phyloP scores from a whole-genome alignment of 163 green algal species.

The Prototheca wickerhamii region DNA sequence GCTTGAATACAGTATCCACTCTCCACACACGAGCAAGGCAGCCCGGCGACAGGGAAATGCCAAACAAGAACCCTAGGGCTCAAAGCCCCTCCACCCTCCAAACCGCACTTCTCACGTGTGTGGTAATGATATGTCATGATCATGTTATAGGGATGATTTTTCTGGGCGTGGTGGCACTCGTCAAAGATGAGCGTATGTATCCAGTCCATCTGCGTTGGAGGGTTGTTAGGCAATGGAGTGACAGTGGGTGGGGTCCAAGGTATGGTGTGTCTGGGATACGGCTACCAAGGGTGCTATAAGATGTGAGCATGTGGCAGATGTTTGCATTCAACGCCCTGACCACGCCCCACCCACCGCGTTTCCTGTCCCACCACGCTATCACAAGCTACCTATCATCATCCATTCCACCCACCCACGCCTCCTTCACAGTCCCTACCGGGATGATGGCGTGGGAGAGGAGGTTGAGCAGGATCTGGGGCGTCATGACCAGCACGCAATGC shows the following conservation, averaged over 20 bases:
- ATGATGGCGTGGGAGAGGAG: constrained; percentile 39
- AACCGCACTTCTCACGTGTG: background rate
- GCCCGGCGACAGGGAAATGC: too few relatives aligned
- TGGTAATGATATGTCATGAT: constrained; percentile 46
- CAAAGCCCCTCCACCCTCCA: background rate
- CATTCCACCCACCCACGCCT: background rate
- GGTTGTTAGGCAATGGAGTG: background rate
- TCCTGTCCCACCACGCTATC: background rate
- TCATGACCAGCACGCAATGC: constrained; percentile 47
- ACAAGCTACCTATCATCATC: background rate
- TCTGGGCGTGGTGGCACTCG: constrained; percentile 39
- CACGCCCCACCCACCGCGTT: too few relatives aligned
- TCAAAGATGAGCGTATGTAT: constrained; percentile 52
- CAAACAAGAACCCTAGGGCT: background rate
- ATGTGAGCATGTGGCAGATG: too few relatives aligned
- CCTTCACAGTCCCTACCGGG: constrained; percentile 5
- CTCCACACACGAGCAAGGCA: too few relatives aligned
- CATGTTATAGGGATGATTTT: constrained; percentile 38
- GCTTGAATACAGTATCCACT: too few relatives aligned
- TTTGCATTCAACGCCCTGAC: too few relatives aligned
- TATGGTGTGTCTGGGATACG: too few relatives aligned
- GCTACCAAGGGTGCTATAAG: too few relatives aligned
- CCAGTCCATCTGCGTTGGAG: constrained; percentile 26
- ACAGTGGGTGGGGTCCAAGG: background rate
- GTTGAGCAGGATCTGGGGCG: constrained; percentile 50